Base-by-base conservation (phyloP, 164 flowering plant genomes). In the Piper longum region DNA sequence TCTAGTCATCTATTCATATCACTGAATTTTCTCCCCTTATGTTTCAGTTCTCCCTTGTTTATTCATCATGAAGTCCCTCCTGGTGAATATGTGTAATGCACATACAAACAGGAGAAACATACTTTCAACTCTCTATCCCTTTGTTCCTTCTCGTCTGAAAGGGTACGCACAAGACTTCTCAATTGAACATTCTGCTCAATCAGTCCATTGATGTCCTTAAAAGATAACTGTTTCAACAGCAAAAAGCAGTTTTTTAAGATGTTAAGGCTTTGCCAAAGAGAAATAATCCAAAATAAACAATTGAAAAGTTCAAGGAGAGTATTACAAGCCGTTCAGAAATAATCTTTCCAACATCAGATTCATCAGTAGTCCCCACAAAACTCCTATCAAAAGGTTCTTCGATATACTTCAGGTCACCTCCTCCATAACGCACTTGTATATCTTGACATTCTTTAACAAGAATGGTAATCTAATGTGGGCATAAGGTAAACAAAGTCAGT, bases 141-240 rank as follows among this genome's bases (percentile, higher is more conserved):
- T 54, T 72, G 75, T 43, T 83, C 88, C 69, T 81, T 73, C 73
- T 91, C 83, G 43, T 77, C 81, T 52, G 97, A 79, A 62, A 95
- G 85, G 70, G 62, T 82, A 58, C 85, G 99, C 2, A 87, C 91
- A 62, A 87, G 82, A 66, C 88, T 82, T 16, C 96, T 86, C 13
- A 95, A 86, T 69, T 87, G 82, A 54, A 85, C 96, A 83, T 93
- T 93, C 78, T 95, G 99, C 80, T 85, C 97, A 58, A 95, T 95
- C 69, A 95, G 70, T 61, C 88, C 95, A 77, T 80, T 87, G 69
- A 95, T 88, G 67, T 87, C 95, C 73, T 78, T 89, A 62, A 86
- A 92, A 7, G 86, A 84, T 72, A 89, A 73, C 93, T 89, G 84
- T 68, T 44, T 45, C 62, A 63, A 54, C 45, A 40, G 41, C 5